Base-by-base conservation (phyloP, 345 rosid genomes). In the Populus deltoides region DNA sequence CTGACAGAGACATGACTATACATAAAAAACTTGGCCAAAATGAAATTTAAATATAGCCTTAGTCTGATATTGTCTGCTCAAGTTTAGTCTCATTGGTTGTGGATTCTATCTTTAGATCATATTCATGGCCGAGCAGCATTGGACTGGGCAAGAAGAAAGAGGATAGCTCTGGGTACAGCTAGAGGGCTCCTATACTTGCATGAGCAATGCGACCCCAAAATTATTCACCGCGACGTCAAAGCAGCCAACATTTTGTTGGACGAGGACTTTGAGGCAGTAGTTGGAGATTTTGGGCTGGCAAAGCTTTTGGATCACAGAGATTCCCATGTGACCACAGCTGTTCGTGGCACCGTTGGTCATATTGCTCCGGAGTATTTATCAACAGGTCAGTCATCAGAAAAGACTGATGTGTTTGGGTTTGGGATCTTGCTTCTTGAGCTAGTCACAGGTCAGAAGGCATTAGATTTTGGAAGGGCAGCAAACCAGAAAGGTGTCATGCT, bases 211-310 rank as follows among this genome's bases (percentile, higher is more conserved):
- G 98, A 94, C 74, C 98, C 97, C 1, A 94, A 92, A 84, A 94
- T 94, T 22, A 94, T 94, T 57, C 98, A 94, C 81, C 88, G 98
- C 2, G 98, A 94, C 83, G 98, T 94, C 80, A 94, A 94, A 82
- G 98, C 98, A 8, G 98, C 97, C 86, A 94, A 92, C 83, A 94
- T 94, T 82, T 84, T 94, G 71, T 80, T 92, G 83, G 98, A 94
- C 82, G 97, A 88, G 76, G 97, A 91, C 70, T 92, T 92, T 71
- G 98, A 94, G 81, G 98, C 98, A n/a, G 94, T 94, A 41, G 98
- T 94, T 66, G 98, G 98, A 20, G 98, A 94, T 88, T 94, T 94
- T 39, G 98, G 98, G 72, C 83, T 94, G 82, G 98, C 98, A 33
- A 94, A 94, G 92, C 98, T 94, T 82, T 71, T 94, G 72, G 98